These are phyloP conservation scores for Aureobasidium sp. DNA, from an alignment of 2,329 filamentous ascomycete species.

Conservation along the genomic window DNA sequence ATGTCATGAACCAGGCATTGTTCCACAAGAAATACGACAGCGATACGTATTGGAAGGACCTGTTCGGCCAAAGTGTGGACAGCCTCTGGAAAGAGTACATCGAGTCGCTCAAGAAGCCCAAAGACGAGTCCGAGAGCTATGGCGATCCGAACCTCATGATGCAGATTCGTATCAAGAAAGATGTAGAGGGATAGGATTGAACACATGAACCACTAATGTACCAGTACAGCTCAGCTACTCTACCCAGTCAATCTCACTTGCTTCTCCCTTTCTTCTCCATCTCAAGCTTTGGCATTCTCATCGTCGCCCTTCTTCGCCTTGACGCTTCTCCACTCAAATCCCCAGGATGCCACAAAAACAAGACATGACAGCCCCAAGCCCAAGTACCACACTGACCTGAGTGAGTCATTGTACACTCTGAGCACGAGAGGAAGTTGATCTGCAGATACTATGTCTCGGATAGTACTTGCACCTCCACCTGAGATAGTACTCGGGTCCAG, in stretches of 20 bases:
- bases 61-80: conserved; percentile 58
- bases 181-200: background rate
- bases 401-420: conserved; percentile 51
- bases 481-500: conserved; percentile 32
- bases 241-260: background rate
- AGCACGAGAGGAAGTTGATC: conserved; percentile 46
- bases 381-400: conserved; percentile 50
- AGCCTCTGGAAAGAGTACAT: conserved; percentile 70
- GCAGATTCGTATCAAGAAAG: conserved; percentile 7
- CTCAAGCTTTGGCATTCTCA: background rate
- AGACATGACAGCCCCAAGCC: conserved; percentile 44
- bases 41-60: conserved; percentile 56
- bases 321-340: conserved; percentile 55
- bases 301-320: background rate
- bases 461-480: conserved; percentile 44
- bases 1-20: conserved; percentile 59
- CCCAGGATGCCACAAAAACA: conserved; percentile 43
- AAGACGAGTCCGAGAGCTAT: conserved; percentile 13
- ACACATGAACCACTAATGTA: background rate
- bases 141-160: conserved; percentile 16
- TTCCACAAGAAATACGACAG: conserved; percentile 56
- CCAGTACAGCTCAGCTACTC: background rate
- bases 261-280: background rate
- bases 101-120: conserved; percentile 34
- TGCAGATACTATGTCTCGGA: conserved; percentile 43